Base-by-base conservation (phyloP, 345 rosid genomes). In the Draba incana region DNA sequence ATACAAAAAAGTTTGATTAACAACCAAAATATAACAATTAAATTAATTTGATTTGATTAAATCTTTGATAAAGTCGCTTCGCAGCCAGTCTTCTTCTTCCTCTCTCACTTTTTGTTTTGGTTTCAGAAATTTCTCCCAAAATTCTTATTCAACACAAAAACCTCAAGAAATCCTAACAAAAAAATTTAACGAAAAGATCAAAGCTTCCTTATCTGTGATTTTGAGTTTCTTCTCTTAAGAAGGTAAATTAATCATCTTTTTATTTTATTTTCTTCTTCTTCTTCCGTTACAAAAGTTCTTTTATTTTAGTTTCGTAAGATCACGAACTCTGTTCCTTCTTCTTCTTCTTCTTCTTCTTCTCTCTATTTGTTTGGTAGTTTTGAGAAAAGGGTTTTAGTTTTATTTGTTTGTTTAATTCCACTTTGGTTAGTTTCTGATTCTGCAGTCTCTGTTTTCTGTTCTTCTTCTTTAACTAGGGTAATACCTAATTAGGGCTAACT, bases 1-100 rank as follows among this genome's bases (percentile, higher is more conserved):
- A 66, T 24, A 74, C 48, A 58, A 51, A 65, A 66, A 58, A 59
- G 62, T 66, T 74, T 74, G 77, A 74, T 74, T 66, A 74, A 74
- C 77, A 66, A 74, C 77, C 68, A 66, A 74, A 74, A 60, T 11
- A 66, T 33, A 74, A 44, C 43, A 11, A 57, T 43, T 43, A 33
- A 60, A 66, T 7, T 44, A 60, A 59, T 15, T 10, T 52, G 51
- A 42, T 61, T 60, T 66, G 43, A 44, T 72, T 20, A 57, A 31
- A 46, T 72, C 43, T 49, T 43, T 60, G 77, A 72, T 66, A 66
- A 74, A 74, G 77, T 74, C 71, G 46, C 61, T 15, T 31, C 12
- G 38, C 28, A 72, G 23, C 23, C 37, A 65, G 53, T 41, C 60
- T 72, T 57, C 77, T 31, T 24, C 58, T 14, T 33, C 37, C 49